phyloP scores from a whole-genome alignment of 1,284 basidiomycete species.

The Tetrapyrgos nigripes region DNA sequence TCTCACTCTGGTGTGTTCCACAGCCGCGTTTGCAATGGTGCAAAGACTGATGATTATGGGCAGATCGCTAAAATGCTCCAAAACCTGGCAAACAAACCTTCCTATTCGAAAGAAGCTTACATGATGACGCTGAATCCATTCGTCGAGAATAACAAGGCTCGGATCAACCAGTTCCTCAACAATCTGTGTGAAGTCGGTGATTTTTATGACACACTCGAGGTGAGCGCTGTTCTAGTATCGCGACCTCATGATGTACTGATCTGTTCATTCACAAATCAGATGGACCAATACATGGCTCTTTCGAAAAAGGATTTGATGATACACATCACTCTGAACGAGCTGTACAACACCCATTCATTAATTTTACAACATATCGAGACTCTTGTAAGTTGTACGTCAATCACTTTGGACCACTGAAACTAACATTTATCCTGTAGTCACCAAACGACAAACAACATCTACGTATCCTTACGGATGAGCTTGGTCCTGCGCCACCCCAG shows the following conservation, averaged over 20 bases:
- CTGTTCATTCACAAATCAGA: slow-evolving; percentile 52
- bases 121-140: slow-evolving; percentile 99
- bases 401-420: slow-evolving; percentile 14
- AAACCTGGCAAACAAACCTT: slow-evolving; percentile 98
- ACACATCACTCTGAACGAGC: slow-evolving; percentile 98
- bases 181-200: slow-evolving; percentile 97
- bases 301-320: slow-evolving; percentile 99
- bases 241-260: background rate
- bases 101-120: slow-evolving; percentile 96
- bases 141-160: slow-evolving; percentile 96
- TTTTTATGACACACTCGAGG: slow-evolving; percentile 99
- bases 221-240: slow-evolving; percentile 38
- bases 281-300: slow-evolving; percentile 99
- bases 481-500: slow-evolving; percentile 90
- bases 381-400: slow-evolving; percentile 63
- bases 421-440: slow-evolving; percentile 58
- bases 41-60: slow-evolving; percentile 10
- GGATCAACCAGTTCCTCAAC: slow-evolving; percentile 98
- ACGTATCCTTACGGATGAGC: slow-evolving; percentile 94
- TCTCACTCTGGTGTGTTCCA: slow-evolving; percentile 78
- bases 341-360: slow-evolving; percentile 97
- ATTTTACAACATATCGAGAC: slow-evolving; percentile 95
- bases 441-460: slow-evolving; percentile 98
- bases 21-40: slow-evolving; percentile 1
- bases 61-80: slow-evolving; percentile 99